These are phyloP conservation scores for Chalciporus piperatoides DNA, from an alignment of 1,284 basidiomycete species.

Conservation along the genomic window DNA sequence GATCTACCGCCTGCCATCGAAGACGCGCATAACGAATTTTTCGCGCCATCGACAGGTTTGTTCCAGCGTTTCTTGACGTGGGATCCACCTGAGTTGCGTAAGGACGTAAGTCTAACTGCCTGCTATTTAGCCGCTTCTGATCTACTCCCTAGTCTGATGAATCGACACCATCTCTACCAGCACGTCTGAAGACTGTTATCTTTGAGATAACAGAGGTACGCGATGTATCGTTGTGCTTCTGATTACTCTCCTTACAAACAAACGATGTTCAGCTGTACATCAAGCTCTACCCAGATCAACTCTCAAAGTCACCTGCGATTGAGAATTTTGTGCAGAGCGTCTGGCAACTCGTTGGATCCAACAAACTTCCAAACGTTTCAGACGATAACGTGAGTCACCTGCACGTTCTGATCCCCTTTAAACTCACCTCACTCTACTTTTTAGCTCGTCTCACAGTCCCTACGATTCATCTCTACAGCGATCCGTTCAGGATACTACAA, in stretches of 20 bases:
- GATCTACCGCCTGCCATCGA: conserved; percentile 95
- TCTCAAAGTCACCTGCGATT: conserved; percentile 67
- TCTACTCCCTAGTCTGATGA: conserved; percentile 68
- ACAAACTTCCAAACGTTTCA: conserved; percentile 63
- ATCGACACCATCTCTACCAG: conserved; percentile 73
- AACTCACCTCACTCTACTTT: neutral
- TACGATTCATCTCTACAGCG: conserved; percentile 89
- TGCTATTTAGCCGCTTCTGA: conserved; percentile 10
- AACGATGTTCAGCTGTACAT: conserved; percentile 69
- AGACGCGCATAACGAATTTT: conserved; percentile 82
- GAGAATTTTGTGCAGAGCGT: conserved; percentile 86
- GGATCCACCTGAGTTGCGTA: conserved; percentile 66
- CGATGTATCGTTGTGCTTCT: conserved; percentile 1
- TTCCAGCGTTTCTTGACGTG: conserved; percentile 79
- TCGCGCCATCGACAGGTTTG: conserved; percentile 64
- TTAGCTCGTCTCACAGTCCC: conserved; percentile 88
- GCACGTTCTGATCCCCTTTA: neutral
- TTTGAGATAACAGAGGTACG: conserved; percentile 85
- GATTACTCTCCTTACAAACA: conserved; percentile 6
- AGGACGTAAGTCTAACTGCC: conserved; percentile 55
- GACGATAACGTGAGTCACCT: conserved; percentile 70
- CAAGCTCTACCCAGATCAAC: conserved; percentile 87
- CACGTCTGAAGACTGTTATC: conserved; percentile 86
- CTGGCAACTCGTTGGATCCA: conserved; percentile 83
- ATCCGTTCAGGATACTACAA: conserved; percentile 85